Conservation (phyloP, 2,329 filamentous ascomycete genomes). For the Exophiala dermatitidis region DNA sequence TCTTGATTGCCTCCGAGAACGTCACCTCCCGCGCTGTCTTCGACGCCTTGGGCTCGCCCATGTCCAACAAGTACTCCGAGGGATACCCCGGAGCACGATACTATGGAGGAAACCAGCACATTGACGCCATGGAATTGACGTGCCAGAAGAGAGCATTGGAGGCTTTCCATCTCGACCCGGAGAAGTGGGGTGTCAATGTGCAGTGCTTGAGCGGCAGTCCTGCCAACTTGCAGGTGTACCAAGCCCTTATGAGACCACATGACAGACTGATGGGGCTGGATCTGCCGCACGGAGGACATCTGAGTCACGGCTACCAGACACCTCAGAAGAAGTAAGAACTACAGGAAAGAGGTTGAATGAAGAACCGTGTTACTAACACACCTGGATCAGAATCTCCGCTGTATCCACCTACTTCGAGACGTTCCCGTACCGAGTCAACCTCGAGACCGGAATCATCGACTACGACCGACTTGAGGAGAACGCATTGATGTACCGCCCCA, state of each 20-base stretch:
- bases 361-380: not conserved
- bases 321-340: slow-evolving; percentile 65
- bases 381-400: slow-evolving; percentile 63
- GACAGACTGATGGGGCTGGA: slow-evolving; percentile 96
- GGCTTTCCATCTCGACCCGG: slow-evolving; percentile 72
- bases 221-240: slow-evolving; percentile 77
- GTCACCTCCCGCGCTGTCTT: slow-evolving; percentile 90
- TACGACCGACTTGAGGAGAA: slow-evolving; percentile 89
- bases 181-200: slow-evolving; percentile 95
- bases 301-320: slow-evolving; percentile 96
- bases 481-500: slow-evolving; percentile 85
- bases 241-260: slow-evolving; percentile 89
- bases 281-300: slow-evolving; percentile 85
- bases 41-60: slow-evolving; percentile 84
- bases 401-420: slow-evolving; percentile 99
- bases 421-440: slow-evolving; percentile 79
- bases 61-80: slow-evolving; percentile 99
- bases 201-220: slow-evolving; percentile 76
- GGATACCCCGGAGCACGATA: slow-evolving; percentile 94
- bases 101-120: slow-evolving; percentile 95
- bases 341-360: not conserved
- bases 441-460: slow-evolving; percentile 84
- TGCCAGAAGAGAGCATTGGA: slow-evolving; percentile 87
- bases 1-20: slow-evolving; percentile 91
- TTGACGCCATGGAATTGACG: slow-evolving; percentile 79